phyloP scores from a whole-genome alignment of 2,329 filamentous ascomycete genomes.

The Cucurbitaria berberidis region DNA sequence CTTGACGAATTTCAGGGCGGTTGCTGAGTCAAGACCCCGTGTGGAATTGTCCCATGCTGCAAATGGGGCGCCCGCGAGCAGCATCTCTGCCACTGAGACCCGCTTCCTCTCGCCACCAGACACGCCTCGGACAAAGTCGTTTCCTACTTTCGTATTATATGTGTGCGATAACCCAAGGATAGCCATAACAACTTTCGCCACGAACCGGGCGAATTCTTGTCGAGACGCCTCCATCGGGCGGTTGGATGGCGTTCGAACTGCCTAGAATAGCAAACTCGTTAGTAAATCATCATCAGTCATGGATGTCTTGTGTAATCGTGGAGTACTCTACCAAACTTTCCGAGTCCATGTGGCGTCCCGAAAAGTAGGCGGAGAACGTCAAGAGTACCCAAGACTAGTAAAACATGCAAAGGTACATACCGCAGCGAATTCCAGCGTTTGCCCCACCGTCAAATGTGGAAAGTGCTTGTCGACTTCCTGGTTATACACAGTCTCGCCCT shows the following conservation, averaged over 20 bases:
- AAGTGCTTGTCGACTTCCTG: slow-evolving; percentile 61
- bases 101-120: slow-evolving; percentile 68
- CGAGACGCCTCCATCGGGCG: slow-evolving; percentile 47
- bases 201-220: slow-evolving; percentile 54
- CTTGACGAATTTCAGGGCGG: slow-evolving; percentile 64
- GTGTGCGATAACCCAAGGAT: slow-evolving; percentile 63
- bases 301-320: background rate
- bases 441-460: slow-evolving; percentile 62
- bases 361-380: background rate
- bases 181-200: slow-evolving; percentile 60
- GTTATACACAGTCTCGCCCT: slow-evolving; percentile 55
- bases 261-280: slow-evolving; percentile 12
- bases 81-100: slow-evolving; percentile 65
- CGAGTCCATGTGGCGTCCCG: background rate
- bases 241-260: slow-evolving; percentile 57
- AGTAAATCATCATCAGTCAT: background rate
- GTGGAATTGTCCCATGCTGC: slow-evolving; percentile 56
- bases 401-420: background rate
- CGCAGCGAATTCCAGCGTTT: slow-evolving; percentile 64
- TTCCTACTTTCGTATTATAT: slow-evolving; percentile 60
- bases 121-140: slow-evolving; percentile 67
- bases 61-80: slow-evolving; percentile 49
- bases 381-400: background rate
- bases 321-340: background rate
- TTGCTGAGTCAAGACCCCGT: slow-evolving; percentile 52